phyloP scores from a whole-genome alignment of 257 asterid genomes.

The Oldenlandia corymbosa region DNA sequence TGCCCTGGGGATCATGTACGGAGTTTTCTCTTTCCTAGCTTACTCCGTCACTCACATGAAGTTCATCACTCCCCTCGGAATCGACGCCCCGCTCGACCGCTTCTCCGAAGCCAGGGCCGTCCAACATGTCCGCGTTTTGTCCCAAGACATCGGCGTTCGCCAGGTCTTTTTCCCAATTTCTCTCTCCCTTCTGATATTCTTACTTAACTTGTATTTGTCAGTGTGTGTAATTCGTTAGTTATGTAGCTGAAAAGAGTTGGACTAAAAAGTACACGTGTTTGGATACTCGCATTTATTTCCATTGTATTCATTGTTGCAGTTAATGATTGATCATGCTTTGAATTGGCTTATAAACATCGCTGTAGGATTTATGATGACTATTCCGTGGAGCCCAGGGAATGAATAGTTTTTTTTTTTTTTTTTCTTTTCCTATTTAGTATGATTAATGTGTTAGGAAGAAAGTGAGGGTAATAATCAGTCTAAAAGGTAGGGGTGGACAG shows the following conservation, averaged over 20 bases:
- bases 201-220: not conserved
- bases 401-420: not conserved
- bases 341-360: too few species aligned
- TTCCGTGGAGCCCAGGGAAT: not conserved
- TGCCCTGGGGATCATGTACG: conserved; percentile 45
- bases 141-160: conserved; percentile 88
- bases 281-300: not conserved
- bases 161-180: conserved; percentile 43
- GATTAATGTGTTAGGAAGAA: too few species aligned
- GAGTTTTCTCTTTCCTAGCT: conserved; percentile 39
- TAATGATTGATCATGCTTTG: not conserved
- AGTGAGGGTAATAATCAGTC: too few species aligned
- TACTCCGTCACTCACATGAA: conserved; percentile 62
- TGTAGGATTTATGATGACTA: too few species aligned
- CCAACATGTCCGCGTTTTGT: conserved; percentile 84
- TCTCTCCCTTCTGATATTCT: not conserved
- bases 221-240: not conserved
- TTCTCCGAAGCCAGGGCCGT: conserved; percentile 93
- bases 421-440: too few species aligned
- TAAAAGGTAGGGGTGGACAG: too few species aligned
- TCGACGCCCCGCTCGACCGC: conserved; percentile 78
- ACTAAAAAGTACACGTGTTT: not conserved
- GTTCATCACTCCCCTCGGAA: conserved; percentile 69
- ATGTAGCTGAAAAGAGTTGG: not conserved
- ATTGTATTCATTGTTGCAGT: not conserved